These are phyloP conservation scores for Candida coquimbonensis DNA, from an alignment of 805 yeast species.

Conservation along the genomic window DNA sequence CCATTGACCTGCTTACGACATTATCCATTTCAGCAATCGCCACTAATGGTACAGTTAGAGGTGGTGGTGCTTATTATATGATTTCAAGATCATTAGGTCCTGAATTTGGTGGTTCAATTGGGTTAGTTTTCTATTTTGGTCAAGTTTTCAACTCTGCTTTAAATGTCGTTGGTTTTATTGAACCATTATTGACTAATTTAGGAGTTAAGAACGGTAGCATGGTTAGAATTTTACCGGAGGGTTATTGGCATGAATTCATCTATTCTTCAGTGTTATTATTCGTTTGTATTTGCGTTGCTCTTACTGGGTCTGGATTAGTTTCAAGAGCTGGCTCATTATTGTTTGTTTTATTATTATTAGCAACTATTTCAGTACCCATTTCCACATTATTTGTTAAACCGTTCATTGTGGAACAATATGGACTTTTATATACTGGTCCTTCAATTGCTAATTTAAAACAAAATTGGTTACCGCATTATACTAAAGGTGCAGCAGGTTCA, in stretches of 20 bases:
- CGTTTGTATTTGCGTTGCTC: slow-evolving; percentile 65
- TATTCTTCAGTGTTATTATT: slow-evolving; percentile 70
- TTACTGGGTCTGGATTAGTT: slow-evolving; percentile 75
- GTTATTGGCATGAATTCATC: slow-evolving; percentile 57
- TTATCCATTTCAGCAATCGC: slow-evolving; percentile 91
- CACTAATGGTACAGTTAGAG: slow-evolving; percentile 94
- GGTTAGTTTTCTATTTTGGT: slow-evolving; percentile 88
- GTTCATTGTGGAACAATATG: slow-evolving; percentile 45
- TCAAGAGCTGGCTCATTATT: slow-evolving; percentile 75
- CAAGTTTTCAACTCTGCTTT: slow-evolving; percentile 87
- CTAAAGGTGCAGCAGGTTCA: slow-evolving; percentile 91
- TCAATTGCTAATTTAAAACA: slow-evolving; percentile 56
- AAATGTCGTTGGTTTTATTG: slow-evolving; percentile 93
- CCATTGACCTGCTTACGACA: slow-evolving; percentile 78
- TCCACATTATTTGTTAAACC: slow-evolving; percentile 65
- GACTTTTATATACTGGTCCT: slow-evolving; percentile 60
- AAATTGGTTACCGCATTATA: slow-evolving; percentile 74
- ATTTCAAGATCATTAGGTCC: slow-evolving; percentile 93
- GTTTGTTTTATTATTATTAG: slow-evolving; percentile 56
- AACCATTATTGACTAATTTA: slow-evolving; percentile 79
- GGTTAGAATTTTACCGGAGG: slow-evolving; percentile 53
- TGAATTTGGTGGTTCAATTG: slow-evolving; percentile 97
- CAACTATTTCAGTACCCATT: slow-evolving; percentile 77
- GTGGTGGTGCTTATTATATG: slow-evolving; percentile 99
- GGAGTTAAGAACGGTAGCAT: slow-evolving; percentile 55